These are phyloP conservation scores for Neurospora discreta DNA, from an alignment of 495 filamentous ascomycete genomes.

Conservation along the genomic window DNA sequence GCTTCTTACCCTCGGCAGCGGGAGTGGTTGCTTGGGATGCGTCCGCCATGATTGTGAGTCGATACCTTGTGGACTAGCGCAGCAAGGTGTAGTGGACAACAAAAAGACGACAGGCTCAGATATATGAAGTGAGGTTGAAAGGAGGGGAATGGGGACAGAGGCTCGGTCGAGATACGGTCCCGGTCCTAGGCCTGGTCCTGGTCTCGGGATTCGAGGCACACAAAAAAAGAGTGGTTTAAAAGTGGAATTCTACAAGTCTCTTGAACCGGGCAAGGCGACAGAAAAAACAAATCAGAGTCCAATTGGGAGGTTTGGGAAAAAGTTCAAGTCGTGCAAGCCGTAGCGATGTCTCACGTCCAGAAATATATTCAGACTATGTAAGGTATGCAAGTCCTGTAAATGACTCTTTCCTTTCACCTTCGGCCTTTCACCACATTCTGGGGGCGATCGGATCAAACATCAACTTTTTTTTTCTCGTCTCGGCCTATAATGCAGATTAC, in stretches of 20 bases:
- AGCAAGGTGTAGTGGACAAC: background rate
- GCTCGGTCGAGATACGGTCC: background rate
- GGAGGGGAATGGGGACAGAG: background rate
- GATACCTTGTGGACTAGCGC: background rate
- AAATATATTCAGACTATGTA: background rate
- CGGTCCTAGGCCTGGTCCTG: background rate
- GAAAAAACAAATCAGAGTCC: background rate
- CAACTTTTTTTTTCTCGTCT: constrained; percentile 10
- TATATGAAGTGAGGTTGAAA: background rate
- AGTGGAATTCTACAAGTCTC: background rate
- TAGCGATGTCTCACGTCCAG: background rate
- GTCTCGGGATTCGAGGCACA: background rate
- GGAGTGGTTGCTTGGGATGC: background rate
- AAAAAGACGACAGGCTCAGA: background rate
- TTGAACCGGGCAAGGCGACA: background rate
- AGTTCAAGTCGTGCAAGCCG: background rate
- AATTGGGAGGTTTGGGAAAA: background rate
- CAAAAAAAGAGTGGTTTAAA: constrained; percentile 1
- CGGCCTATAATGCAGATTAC: constrained; percentile 13
- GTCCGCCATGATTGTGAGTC: background rate
- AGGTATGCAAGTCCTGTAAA: background rate
- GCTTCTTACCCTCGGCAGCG: background rate
- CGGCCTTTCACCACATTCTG: background rate
- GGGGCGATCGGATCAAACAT: background rate
- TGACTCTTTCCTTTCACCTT: background rate